Percentiles rank a stretch among this genome's conserved stretches.
Conservation (phyloP, 352 stramenopile species). For the Pythium folliculosum region DNA sequence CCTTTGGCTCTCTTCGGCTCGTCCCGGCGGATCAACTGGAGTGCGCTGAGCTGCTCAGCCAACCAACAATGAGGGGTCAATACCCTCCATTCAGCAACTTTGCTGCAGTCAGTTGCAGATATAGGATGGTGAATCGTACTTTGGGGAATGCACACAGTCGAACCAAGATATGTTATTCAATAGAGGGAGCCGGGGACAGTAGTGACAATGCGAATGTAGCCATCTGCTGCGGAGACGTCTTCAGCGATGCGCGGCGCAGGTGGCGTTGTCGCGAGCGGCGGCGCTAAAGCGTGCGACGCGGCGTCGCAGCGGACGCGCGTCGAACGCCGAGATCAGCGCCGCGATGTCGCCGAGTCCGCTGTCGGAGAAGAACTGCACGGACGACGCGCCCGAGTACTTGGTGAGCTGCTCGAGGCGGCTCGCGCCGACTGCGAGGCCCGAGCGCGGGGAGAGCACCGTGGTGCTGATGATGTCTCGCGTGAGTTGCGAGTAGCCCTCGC, state of each 20-base stretch:
- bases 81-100: constrained; percentile 6
- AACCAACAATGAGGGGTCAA: constrained; percentile 27
- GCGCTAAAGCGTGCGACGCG: constrained; percentile 10
- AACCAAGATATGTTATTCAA: constrained; percentile 1
- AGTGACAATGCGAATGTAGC: constrained; percentile 19
- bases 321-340: constrained; percentile 6
- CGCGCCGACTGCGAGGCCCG: neutral
- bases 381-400: constrained; percentile 20
- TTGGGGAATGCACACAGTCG: neutral
- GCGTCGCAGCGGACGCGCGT: constrained; percentile 12
- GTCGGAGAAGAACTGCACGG: constrained; percentile 31
- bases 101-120: neutral
- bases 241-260: constrained; percentile 1
- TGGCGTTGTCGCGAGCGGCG: neutral
- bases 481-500: constrained; percentile 21
- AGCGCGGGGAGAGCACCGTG: constrained; percentile 20
- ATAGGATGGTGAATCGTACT: constrained; percentile 18
- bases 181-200: neutral
- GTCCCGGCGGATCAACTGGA: too few relatives aligned
- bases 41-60: constrained; percentile 15
- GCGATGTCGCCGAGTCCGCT: constrained; percentile 2
- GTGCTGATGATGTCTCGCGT: constrained; percentile 30
- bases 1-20: constrained; percentile 3
- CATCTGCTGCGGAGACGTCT: neutral
- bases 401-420: constrained; percentile 7